Base-by-base conservation (phyloP, 192 early-diverging fungal species). In the Umbelopsis ramanniana region DNA sequence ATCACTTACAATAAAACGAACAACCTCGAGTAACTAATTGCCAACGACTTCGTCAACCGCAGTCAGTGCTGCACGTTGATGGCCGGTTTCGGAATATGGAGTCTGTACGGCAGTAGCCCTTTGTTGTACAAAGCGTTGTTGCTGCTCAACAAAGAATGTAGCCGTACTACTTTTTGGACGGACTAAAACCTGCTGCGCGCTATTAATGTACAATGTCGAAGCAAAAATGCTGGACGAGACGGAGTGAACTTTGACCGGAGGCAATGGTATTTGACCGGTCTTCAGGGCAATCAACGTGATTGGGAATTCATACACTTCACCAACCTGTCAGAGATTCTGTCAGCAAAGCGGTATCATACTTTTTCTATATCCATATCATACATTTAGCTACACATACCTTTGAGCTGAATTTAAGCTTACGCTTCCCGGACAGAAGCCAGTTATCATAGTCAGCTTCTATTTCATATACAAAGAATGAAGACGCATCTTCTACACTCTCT, bases 361-460 rank as follows among this genome's bases (percentile, higher is more conserved):
- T 29, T 29, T 29, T 29, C 29, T 29, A 22, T 26, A 22, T 26
- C 8, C 8, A 52, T 24, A 26, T 26, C 15, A 33, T 37, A 38
- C 14, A 12, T 7, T 14, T 37, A 4, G 17, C 11, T 29, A 29
- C 24, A 57, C 29, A 7, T 78, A 92, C 90, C 84, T 92, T 84
- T 8, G 87, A 81, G 35, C 33, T 33, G 69, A 92, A 88, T 23
- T 80, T 70, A 46, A 86, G 63, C 75, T 88, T 87, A 63, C 81
- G 84, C 66, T 87, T 86, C 6, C 90, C 90, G 24, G 88, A 83
- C 23, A 92, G 68, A 4, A 92, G 50, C 90, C 90, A 92, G 71
- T 89, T 88, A 37, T 88, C 84, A 67, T 90, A 85, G 68, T 92
- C 90, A 1, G 86, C 83, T 43, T 84, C 57, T 71, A 92, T 85